Evolutionary conservation across 2,329 filamentous ascomycete species (phyloP).

Genomic region (Aspergillus sp.): DNA sequence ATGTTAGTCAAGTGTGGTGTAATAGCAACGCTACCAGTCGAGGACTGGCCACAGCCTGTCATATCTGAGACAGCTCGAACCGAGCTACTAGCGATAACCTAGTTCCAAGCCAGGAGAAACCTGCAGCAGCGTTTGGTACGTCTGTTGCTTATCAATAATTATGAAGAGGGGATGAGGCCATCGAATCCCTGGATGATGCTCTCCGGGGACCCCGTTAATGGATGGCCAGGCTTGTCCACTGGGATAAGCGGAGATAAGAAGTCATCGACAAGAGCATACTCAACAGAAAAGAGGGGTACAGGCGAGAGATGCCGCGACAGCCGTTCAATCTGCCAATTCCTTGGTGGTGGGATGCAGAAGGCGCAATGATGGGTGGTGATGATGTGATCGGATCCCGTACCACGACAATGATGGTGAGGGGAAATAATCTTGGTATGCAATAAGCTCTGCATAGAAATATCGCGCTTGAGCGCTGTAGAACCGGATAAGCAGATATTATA

Average conservation of each 20-base stretch:
- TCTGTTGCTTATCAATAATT: constrained; percentile 13
- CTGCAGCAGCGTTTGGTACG: background rate
- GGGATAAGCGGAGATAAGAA: constrained; percentile 12
- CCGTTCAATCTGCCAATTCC: background rate
- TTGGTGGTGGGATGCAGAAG: constrained; percentile 18
- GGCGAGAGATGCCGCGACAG: background rate
- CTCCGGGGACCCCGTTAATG: constrained; percentile 2
- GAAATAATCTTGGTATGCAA: background rate
- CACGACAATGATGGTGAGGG: background rate
- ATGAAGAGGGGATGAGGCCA: constrained; percentile 19
- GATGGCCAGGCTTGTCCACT: constrained; percentile 10
- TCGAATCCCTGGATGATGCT: constrained; percentile 29
- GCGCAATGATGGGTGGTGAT: constrained; percentile 33
- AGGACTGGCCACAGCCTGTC: background rate
- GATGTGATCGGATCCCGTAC: constrained; percentile 31
- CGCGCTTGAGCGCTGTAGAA: background rate
- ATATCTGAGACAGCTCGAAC: background rate
- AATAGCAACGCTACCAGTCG: constrained; percentile 1
- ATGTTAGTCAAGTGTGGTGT: constrained; percentile 14
- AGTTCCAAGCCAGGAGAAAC: background rate
- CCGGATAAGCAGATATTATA: background rate
- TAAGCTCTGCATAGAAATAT: background rate
- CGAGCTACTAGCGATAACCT: background rate
- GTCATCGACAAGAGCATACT: background rate
- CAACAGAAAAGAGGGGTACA: constrained; percentile 8